These are phyloP conservation scores for Cocos nucifera DNA, from an alignment of 176 grass and related monocot genomes.

Conservation along the genomic window DNA sequence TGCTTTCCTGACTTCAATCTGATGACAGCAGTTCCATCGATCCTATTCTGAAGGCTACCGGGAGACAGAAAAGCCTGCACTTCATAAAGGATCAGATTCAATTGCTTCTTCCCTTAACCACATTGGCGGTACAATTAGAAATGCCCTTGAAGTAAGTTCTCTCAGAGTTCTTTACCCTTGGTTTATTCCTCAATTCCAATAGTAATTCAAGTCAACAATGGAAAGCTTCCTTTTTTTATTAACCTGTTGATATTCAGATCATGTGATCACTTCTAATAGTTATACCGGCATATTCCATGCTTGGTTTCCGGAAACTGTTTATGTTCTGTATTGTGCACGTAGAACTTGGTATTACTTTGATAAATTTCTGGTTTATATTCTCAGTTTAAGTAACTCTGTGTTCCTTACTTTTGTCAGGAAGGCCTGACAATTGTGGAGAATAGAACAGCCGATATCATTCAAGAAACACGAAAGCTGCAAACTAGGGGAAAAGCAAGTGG, in stretches of 20 bases:
- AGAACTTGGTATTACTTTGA: no score
- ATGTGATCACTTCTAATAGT: no score
- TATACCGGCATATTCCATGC: no score
- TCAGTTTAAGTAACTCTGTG: no score
- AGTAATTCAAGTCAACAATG: no score
- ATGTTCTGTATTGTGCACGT: no score
- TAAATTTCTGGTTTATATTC: no score
- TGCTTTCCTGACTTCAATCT: not conserved
- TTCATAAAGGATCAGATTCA: conserved; percentile 13
- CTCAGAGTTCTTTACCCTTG: not conserved
- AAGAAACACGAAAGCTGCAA: conserved; percentile 65
- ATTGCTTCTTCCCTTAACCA: conserved; percentile 14
- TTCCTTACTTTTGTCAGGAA: conserved; percentile 29
- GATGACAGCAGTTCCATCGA: not conserved
- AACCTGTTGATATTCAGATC: no score
- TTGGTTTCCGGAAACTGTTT: no score
- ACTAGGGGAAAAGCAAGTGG: conserved; percentile 44
- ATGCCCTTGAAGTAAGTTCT: conserved; percentile 3
- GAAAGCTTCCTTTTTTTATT: no score
- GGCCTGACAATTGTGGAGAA: conserved; percentile 34
- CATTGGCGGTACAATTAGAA: conserved; percentile 3
- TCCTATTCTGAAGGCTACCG: not conserved
- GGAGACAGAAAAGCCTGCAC: conserved; percentile 2
- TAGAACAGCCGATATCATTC: conserved; percentile 30
- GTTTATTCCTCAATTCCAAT: no score